Conservation (phyloP, 129 eudicot species). For the Pseudognaphalium luteoalbum region DNA sequence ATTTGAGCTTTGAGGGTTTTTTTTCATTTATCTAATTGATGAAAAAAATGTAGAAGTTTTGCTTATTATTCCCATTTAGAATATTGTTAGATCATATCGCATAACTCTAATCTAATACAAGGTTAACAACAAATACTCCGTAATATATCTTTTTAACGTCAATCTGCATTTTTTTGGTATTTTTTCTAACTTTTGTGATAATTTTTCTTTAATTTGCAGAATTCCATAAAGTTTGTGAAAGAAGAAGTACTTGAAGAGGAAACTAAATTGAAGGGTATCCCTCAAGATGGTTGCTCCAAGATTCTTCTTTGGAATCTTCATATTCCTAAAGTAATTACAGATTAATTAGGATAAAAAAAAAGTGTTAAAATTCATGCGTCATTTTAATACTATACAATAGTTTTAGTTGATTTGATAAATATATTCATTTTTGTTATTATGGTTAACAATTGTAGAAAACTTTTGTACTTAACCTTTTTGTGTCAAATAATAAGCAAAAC, state of each 20-base stretch:
- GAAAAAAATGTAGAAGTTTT: too few species aligned
- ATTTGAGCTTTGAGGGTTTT: too few species aligned
- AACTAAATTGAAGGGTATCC: slow-evolving; percentile 71
- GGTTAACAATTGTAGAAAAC: background rate
- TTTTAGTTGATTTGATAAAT: slow-evolving; percentile 22
- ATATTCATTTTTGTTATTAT: slow-evolving; percentile 20
- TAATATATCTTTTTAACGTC: background rate
- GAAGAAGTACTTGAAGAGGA: slow-evolving; percentile 89
- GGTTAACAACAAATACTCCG: background rate
- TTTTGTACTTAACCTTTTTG: background rate
- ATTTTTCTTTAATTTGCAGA: slow-evolving; percentile 36
- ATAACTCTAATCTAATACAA: background rate
- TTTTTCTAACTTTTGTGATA: background rate
- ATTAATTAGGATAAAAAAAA: slow-evolving; percentile 12
- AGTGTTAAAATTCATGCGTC: slow-evolving; percentile 8
- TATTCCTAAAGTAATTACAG: slow-evolving; percentile 35
- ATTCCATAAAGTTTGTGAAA: slow-evolving; percentile 75
- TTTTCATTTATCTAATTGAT: too few species aligned
- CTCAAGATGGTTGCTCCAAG: slow-evolving; percentile 73
- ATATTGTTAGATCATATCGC: too few species aligned
- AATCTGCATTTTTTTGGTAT: background rate
- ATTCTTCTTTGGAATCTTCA: slow-evolving; percentile 75
- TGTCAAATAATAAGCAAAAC: too few species aligned
- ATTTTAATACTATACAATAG: slow-evolving; percentile 11
- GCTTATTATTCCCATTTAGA: too few species aligned